Base-by-base conservation (phyloP, 2,329 filamentous ascomycete genomes). In the Nakataea oryzae region DNA sequence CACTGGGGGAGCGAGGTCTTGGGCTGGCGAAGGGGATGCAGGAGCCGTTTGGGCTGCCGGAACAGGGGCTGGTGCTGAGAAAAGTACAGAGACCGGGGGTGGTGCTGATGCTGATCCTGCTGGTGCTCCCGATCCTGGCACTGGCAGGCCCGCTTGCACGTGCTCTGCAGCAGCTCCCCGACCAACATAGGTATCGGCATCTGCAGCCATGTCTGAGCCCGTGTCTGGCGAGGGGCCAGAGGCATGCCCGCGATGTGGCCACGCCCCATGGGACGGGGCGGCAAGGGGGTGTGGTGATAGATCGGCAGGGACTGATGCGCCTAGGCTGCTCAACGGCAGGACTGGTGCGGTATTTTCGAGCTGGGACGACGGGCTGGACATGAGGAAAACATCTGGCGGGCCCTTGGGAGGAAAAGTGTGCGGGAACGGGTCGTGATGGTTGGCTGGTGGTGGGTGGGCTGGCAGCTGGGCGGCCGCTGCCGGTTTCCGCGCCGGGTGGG, bases 371-470 rank as follows among this genome's bases (percentile, higher is more conserved):
- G 76, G 75, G 71, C 73, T 80, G 75, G 80, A 84, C 81, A 84
- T 84, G 81, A 79, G 80, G 76, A 75, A 74, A 75, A 80, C 81
- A 84, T 84, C 74, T 78, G 79, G 77, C 76, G 73, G 67, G 64
- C 64, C 63, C 67, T 67, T 66, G 61, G 62, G 62, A 61, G 41
- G 41, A 21, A 65, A 13, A 58, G 64, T 67, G 68, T 69, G 68
- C 66, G 67, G 67, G 63, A 65, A 67, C 68, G 68, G 67, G 70
- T 67, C 65, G 67, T 65, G 61, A 62, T 60, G 63, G 65, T 61
- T 60, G 56, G 32, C 34, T 41, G 60, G 60, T 30, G 34, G 54
- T 26, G 17, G 54, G 32, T 56, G 54, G 54, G 26, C 30, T 26
- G 30, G 54, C 41, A n/a, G 21, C 41, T 50, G 41, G 34, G 32